Percentiles rank a stretch among this genome's conserved stretches.
These are phyloP conservation scores for Fragilaria radians DNA, from an alignment of 108 stramenopile genomes.

Conservation along the genomic window DNA sequence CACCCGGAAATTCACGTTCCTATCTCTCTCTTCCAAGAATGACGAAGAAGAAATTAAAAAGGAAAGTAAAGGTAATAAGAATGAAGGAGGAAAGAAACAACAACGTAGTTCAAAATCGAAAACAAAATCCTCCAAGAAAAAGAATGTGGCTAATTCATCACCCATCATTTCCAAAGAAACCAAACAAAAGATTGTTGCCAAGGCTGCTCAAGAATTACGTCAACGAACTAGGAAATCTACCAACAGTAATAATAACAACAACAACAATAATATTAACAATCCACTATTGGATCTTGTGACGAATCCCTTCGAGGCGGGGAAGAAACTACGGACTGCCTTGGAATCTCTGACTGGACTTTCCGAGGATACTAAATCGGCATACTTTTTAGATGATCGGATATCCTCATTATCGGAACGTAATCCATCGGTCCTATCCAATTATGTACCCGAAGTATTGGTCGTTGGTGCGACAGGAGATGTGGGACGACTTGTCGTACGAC, in stretches of 20 bases:
- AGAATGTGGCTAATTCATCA: too few species aligned
- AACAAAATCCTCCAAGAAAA: too few species aligned
- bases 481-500: constrained; percentile 77
- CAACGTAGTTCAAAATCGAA: too few species aligned
- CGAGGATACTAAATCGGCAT: constrained; percentile 30
- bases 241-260: neutral
- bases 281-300: constrained; percentile 14
- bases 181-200: neutral
- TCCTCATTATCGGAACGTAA: constrained; percentile 11
- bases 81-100: too few species aligned
- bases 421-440: constrained; percentile 24
- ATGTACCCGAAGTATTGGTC: constrained; percentile 81
- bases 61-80: too few species aligned
- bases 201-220: neutral
- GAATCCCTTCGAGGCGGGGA: constrained; percentile 78
- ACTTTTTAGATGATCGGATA: constrained; percentile 53
- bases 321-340: constrained; percentile 51
- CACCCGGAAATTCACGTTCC: too few species aligned
- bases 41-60: too few species aligned
- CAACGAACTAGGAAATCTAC: too few species aligned
- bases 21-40: too few species aligned
- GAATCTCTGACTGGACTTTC: constrained; percentile 10
- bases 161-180: neutral
- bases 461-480: constrained; percentile 83
- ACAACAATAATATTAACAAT: neutral